A percentile compares a stretch with the other conserved stretches of the same genome.
phyloP scores from a whole-genome alignment of 2,329 filamentous ascomycete species.

The Cladophialophora carrionii region DNA sequence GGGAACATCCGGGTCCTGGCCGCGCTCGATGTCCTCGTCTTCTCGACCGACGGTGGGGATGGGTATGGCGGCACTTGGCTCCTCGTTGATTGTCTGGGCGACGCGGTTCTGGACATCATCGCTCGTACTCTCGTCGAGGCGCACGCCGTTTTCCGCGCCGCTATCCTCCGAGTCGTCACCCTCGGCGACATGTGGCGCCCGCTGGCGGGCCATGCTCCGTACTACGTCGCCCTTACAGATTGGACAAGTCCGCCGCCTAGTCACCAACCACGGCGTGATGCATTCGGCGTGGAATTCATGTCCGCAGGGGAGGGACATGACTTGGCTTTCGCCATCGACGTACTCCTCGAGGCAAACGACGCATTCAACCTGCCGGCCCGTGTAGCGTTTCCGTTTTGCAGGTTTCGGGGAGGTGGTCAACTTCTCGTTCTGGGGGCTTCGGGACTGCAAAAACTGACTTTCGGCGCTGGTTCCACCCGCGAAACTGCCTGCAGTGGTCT shows the following conservation, averaged over 20 bases:
- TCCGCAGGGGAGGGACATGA: constrained; percentile 96
- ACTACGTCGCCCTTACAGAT: constrained; percentile 99
- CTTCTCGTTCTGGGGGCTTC: constrained; percentile 39
- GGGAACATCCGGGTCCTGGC: constrained; percentile 42
- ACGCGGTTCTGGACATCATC: constrained; percentile 52
- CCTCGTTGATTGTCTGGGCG: constrained; percentile 51
- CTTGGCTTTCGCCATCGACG: constrained; percentile 85
- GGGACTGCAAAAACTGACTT: constrained; percentile 18
- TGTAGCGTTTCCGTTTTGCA: constrained; percentile 58
- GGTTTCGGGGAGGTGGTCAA: constrained; percentile 38
- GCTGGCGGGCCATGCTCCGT: constrained; percentile 57
- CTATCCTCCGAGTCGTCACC: constrained; percentile 38
- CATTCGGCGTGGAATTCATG: constrained; percentile 98
- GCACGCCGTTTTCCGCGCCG: neutral
- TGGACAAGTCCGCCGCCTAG: constrained; percentile 91
- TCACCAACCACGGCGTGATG: constrained; percentile 98
- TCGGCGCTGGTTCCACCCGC: constrained; percentile 25
- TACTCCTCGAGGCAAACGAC: constrained; percentile 98
- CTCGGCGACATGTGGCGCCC: constrained; percentile 26
- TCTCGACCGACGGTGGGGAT: constrained; percentile 46
- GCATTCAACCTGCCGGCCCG: constrained; percentile 76
- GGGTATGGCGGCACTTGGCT: constrained; percentile 56
- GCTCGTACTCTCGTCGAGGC: constrained; percentile 45
- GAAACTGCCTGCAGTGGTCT: constrained; percentile 44
- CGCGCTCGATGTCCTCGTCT: constrained; percentile 51